These are phyloP conservation scores for Prototheca cutis DNA, from an alignment of 163 green algal genomes.

Conservation along the genomic window DNA sequence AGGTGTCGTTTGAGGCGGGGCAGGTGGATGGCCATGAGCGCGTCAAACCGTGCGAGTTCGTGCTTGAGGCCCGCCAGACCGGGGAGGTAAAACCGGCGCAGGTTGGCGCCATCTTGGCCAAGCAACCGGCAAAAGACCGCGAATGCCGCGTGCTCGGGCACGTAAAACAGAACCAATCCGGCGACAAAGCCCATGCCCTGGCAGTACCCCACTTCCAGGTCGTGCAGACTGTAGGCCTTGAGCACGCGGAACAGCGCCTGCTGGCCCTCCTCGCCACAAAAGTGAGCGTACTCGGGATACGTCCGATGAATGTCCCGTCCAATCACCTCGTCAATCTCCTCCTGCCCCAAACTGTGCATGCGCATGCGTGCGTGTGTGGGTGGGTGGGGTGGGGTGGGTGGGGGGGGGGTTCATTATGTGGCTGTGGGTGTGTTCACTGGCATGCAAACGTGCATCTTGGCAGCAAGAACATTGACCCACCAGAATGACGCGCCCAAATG, in stretches of 20 bases:
- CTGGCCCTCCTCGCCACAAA: slow-evolving; percentile 63
- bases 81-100: slow-evolving; percentile 75
- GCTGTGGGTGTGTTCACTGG: too few species aligned
- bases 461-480: too few species aligned
- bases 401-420: too few species aligned
- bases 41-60: slow-evolving; percentile 34
- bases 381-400: not conserved
- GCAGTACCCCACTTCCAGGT: slow-evolving; percentile 82
- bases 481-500: too few species aligned
- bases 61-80: slow-evolving; percentile 55
- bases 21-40: slow-evolving; percentile 5
- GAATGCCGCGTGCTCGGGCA: slow-evolving; percentile 77
- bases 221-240: slow-evolving; percentile 83
- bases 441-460: too few species aligned
- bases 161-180: slow-evolving; percentile 71
- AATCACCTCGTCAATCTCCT: slow-evolving; percentile 82
- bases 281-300: slow-evolving; percentile 88
- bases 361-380: not conserved
- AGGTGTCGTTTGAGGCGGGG: slow-evolving; percentile 13
- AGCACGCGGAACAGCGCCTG: slow-evolving; percentile 76
- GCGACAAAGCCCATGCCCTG: slow-evolving; percentile 88
- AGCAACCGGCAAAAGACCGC: slow-evolving; percentile 46
- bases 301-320: slow-evolving; percentile 84
- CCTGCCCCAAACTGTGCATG: slow-evolving; percentile 46
- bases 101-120: slow-evolving; percentile 26